These are phyloP conservation scores for Dactylellina leptospora DNA, from an alignment of 2,329 filamentous ascomycete species.

Conservation along the genomic window DNA sequence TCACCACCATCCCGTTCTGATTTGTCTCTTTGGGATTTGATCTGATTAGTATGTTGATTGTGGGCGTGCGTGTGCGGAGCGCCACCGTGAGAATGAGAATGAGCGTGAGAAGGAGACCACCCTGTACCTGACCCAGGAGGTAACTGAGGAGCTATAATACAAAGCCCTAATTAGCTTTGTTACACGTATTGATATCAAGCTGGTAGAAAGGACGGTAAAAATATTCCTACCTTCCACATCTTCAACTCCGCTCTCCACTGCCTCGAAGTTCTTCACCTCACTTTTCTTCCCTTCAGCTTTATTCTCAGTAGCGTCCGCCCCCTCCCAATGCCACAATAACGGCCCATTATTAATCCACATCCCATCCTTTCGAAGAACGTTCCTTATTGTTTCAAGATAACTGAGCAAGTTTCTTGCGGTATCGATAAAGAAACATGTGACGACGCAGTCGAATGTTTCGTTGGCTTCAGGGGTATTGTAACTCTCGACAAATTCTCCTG, in stretches of 20 bases:
- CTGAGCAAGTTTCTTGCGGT: slow-evolving; percentile 91
- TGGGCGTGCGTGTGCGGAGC: not conserved
- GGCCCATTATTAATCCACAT: slow-evolving; percentile 90
- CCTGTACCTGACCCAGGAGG: not conserved
- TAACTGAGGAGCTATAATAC: slow-evolving; percentile 12
- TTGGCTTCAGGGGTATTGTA: slow-evolving; percentile 74
- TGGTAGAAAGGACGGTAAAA: not conserved
- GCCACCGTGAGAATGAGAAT: slow-evolving; percentile 8
- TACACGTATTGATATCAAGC: not conserved
- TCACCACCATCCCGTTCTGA: too few species aligned
- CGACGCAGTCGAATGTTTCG: slow-evolving; percentile 78
- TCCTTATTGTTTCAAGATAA: slow-evolving; percentile 83
- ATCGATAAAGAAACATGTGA: slow-evolving; percentile 94
- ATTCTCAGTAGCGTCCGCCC: slow-evolving; percentile 69
- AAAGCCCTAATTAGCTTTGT: not conserved
- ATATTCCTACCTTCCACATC: slow-evolving; percentile 53
- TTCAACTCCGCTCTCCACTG: slow-evolving; percentile 61
- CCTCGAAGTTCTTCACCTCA: slow-evolving; percentile 55
- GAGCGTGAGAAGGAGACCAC: not conserved
- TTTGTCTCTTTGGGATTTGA: not conserved
- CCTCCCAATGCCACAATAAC: slow-evolving; percentile 93
- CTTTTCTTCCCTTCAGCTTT: slow-evolving; percentile 64
- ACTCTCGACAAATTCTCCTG: slow-evolving; percentile 86
- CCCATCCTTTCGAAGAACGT: slow-evolving; percentile 80
- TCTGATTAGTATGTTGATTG: not conserved